These are phyloP conservation scores for Lactifluus rugatus DNA, from an alignment of 768 basidiomycete species.

Conservation along the genomic window DNA sequence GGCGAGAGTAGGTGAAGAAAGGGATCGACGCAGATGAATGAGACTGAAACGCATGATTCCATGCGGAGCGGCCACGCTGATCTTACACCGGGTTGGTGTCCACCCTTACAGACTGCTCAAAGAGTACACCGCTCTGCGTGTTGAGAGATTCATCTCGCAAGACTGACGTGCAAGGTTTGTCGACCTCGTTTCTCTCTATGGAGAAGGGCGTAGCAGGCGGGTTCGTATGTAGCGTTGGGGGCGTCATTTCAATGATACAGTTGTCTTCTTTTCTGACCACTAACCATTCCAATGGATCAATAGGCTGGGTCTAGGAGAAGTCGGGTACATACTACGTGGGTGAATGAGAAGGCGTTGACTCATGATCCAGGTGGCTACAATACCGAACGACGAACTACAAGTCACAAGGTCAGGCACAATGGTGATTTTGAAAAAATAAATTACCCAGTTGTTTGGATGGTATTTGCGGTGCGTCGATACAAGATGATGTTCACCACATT, in stretches of 20 bases:
- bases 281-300: not conserved
- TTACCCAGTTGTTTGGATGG: constrained; percentile 20
- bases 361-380: constrained; percentile 29
- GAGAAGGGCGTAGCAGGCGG: not conserved
- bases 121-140: not conserved
- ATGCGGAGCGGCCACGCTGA: too few species aligned
- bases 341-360: constrained; percentile 29
- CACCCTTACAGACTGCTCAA: not conserved
- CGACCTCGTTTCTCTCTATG: not conserved
- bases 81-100: not conserved
- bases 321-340: constrained; percentile 23
- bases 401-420: not conserved
- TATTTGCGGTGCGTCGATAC: constrained; percentile 18
- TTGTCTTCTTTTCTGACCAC: not conserved
- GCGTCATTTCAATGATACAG: not conserved
- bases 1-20: too few species aligned
- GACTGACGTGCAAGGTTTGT: not conserved
- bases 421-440: not conserved
- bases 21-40: too few species aligned
- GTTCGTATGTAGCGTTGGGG: not conserved
- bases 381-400: constrained; percentile 27
- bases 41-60: too few species aligned
- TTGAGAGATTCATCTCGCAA: not conserved
- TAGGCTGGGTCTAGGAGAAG: not conserved
- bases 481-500: constrained; percentile 23